Percentiles rank a stretch among this genome's conserved stretches.
Conservation (phyloP, 1,139 yeast genomes). For the Blastobotrys ciferrii region DNA sequence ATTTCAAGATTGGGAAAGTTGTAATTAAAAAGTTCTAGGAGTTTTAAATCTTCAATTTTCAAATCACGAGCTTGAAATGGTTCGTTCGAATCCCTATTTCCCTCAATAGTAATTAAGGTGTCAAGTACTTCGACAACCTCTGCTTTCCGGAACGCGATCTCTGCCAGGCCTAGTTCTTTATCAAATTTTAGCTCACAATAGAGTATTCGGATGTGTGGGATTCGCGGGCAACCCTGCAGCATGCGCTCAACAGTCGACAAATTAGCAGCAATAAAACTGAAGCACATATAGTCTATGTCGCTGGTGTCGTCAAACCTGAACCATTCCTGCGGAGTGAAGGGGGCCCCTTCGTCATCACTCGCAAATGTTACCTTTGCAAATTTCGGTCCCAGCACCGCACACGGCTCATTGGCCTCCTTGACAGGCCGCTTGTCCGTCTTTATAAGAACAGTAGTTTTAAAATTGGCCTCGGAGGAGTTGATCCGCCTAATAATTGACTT, state of each 20-base stretch:
- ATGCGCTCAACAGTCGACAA: neutral
- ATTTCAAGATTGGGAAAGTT: neutral
- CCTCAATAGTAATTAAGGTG: neutral
- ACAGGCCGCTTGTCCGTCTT: no score
- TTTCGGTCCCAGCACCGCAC: neutral
- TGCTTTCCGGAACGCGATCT: neutral
- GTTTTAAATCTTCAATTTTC: neutral
- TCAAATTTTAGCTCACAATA: neutral
- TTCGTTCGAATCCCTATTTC: neutral
- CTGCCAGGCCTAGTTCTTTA: neutral
- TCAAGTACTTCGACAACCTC: neutral
- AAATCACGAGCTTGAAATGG: neutral
- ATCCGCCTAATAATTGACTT: neutral
- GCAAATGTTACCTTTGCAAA: neutral
- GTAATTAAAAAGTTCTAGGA: neutral
- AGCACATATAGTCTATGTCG: neutral
- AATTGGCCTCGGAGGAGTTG: neutral
- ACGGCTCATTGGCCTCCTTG: neutral
- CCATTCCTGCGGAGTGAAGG: neutral
- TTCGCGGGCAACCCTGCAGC: neutral
- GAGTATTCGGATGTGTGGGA: neutral
- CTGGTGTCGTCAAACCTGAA: neutral
- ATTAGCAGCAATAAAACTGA: neutral
- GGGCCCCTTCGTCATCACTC: neutral
- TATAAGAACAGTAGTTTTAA: neutral